Conservation (phyloP, 345 rosid species). For the Raphanus sativus region DNA sequence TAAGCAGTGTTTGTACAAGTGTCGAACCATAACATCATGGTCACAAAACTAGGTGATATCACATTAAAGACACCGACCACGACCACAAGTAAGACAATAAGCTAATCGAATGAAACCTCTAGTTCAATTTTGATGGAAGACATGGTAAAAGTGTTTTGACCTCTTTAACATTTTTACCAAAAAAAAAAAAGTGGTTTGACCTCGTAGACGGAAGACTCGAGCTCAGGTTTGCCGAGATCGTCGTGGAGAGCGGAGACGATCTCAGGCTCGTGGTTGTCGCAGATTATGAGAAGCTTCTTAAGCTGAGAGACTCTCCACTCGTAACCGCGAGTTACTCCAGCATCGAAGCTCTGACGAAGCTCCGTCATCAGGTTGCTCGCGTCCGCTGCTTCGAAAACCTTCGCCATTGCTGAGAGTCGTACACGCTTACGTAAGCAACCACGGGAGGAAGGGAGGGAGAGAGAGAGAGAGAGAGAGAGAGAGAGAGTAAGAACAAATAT, state of each 20-base stretch:
- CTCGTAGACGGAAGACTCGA: constrained; percentile 74
- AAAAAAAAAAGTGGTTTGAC: constrained; percentile 29
- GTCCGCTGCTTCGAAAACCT: constrained; percentile 48
- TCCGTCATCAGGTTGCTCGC: constrained; percentile 52
- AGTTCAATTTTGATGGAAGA: background rate
- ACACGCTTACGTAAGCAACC: constrained; percentile 12
- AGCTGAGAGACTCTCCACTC: constrained; percentile 78
- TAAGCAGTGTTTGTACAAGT: background rate
- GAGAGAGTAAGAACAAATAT: background rate
- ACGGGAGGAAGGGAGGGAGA: background rate
- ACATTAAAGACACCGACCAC: background rate
- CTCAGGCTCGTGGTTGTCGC: constrained; percentile 61
- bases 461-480: background rate
- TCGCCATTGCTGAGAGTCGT: constrained; percentile 37
- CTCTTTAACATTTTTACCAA: no score
- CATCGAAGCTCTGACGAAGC: constrained; percentile 48
- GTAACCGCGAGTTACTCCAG: constrained; percentile 70
- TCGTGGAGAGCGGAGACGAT: constrained; percentile 67
- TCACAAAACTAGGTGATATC: constrained; percentile 1
- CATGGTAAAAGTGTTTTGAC: constrained; percentile 31
- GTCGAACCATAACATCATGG: constrained; percentile 4
- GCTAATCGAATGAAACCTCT: background rate
- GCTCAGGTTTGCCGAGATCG: constrained; percentile 83
- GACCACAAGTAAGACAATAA: background rate
- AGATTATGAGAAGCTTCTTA: constrained; percentile 49